Evolutionary conservation across 1,284 basidiomycete species (phyloP).

Genomic region (Malassezia furfur): DNA sequence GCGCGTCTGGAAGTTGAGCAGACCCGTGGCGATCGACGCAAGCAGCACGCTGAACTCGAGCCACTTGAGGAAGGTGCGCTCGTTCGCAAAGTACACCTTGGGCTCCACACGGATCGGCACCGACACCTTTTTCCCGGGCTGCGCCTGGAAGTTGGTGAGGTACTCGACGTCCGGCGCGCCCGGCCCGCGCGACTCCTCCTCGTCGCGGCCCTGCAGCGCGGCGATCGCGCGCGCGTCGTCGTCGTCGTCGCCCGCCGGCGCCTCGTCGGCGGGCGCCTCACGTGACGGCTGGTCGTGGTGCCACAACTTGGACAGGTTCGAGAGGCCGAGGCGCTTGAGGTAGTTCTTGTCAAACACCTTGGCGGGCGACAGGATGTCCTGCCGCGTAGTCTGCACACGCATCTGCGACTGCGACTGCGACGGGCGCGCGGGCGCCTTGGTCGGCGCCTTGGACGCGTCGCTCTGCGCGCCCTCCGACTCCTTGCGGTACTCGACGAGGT

Average conservation of each 20-base stretch:
- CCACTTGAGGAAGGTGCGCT: conserved; percentile 69
- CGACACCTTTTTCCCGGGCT: conserved; percentile 77
- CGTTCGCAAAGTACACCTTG: conserved; percentile 94
- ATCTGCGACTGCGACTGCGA: conserved; percentile 14
- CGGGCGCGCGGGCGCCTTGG: conserved; percentile 13
- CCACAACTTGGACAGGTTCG: conserved; percentile 41
- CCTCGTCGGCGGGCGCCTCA: conserved; percentile 19
- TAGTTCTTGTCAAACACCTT: conserved; percentile 41
- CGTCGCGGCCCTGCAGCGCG: conserved; percentile 41
- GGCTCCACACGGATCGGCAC: conserved; percentile 90
- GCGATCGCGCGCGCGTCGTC: conserved; percentile 42
- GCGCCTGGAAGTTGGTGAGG: conserved; percentile 69
- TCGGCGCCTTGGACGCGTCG: conserved; percentile 16
- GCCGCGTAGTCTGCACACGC: conserved; percentile 22
- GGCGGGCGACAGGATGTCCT: conserved; percentile 42
- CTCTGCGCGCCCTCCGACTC: conserved; percentile 36
- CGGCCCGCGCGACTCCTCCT: conserved; percentile 52
- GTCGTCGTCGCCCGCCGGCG: conserved; percentile 46
- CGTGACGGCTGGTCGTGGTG: conserved; percentile 23
- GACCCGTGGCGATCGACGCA: conserved; percentile 45
- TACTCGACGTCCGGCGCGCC: conserved; percentile 54
- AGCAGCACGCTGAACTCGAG: conserved; percentile 68
- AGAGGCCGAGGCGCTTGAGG: conserved; percentile 42
- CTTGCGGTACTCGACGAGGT: conserved; percentile 35
- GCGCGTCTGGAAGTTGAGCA: conserved; percentile 70